phyloP scores from a whole-genome alignment of 2,329 filamentous ascomycete species.

The Aspergillus hiratsukae region DNA sequence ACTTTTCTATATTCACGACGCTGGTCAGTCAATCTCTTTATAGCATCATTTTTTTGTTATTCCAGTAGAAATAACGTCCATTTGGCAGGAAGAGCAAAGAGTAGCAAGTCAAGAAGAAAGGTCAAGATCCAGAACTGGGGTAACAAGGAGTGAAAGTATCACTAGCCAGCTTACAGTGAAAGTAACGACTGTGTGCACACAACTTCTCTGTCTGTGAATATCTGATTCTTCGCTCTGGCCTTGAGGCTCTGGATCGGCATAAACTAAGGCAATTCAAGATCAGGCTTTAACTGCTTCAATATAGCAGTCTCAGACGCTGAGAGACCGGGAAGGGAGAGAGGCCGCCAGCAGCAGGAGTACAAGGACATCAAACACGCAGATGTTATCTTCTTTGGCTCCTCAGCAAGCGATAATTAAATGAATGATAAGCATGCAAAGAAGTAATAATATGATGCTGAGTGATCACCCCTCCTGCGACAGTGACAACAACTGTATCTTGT shows the following conservation, averaged over 20 bases:
- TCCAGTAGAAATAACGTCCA: neutral
- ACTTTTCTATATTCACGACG: neutral
- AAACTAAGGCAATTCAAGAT: neutral
- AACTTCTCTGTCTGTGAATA: neutral
- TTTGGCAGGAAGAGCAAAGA: neutral
- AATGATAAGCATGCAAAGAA: neutral
- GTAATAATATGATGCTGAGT: neutral
- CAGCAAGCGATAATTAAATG: neutral
- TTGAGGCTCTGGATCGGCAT: neutral
- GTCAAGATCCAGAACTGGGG: neutral
- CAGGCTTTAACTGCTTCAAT: neutral
- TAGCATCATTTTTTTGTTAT: neutral
- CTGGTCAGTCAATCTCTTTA: neutral
- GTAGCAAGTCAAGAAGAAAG: neutral
- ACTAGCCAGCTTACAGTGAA: neutral
- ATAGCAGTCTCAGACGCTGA: neutral
- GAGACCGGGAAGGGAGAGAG: neutral
- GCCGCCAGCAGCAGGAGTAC: neutral
- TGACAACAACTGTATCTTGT: neutral
- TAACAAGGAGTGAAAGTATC: neutral
- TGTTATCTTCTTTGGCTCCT: neutral
- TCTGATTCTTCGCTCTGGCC: neutral
- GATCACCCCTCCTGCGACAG: neutral
- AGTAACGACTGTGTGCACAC: neutral
- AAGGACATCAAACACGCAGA: neutral